phyloP scores from a whole-genome alignment of 2,329 filamentous ascomycete species.

The Ophiostoma himal-ulmi region DNA sequence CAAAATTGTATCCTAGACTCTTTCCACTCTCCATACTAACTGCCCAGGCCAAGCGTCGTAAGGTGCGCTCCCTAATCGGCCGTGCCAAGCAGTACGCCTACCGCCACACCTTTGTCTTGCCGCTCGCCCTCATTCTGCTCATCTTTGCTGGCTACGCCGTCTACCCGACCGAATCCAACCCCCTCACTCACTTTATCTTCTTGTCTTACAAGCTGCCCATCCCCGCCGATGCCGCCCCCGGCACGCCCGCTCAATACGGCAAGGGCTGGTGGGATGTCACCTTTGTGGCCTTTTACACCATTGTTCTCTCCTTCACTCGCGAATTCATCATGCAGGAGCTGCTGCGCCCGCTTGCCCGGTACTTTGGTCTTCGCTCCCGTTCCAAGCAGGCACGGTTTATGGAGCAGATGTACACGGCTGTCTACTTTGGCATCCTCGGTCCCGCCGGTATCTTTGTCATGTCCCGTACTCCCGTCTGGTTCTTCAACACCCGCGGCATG shows the following conservation, averaged over 20 bases:
- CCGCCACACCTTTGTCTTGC: constrained; percentile 59
- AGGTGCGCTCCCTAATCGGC: constrained; percentile 48
- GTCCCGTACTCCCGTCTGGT: constrained; percentile 87
- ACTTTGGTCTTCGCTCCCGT: constrained; percentile 61
- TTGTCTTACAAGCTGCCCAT: constrained; percentile 74
- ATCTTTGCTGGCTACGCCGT: constrained; percentile 64
- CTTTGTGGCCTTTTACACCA: constrained; percentile 82
- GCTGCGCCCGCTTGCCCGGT: constrained; percentile 67
- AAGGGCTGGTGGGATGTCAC: constrained; percentile 84
- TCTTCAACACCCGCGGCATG: constrained; percentile 87
- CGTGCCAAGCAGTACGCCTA: constrained; percentile 47
- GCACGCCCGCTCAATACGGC: constrained; percentile 63
- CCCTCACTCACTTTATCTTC: constrained; percentile 75
- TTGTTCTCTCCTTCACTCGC: constrained; percentile 86
- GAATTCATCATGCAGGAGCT: constrained; percentile 94
- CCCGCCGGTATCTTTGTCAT: constrained; percentile 86
- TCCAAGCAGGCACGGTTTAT: constrained; percentile 87
- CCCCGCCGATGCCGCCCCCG: constrained; percentile 36
- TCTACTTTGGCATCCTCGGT: constrained; percentile 80
- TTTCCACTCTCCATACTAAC: constrained; percentile 27
- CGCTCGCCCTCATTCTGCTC: constrained; percentile 60
- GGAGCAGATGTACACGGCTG: constrained; percentile 90
- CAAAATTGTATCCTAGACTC: no score
- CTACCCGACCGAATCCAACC: constrained; percentile 73
- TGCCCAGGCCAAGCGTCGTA: constrained; percentile 51